phyloP scores from a whole-genome alignment of 2,329 filamentous ascomycete genomes.

The Camptophora hylomeconis region DNA sequence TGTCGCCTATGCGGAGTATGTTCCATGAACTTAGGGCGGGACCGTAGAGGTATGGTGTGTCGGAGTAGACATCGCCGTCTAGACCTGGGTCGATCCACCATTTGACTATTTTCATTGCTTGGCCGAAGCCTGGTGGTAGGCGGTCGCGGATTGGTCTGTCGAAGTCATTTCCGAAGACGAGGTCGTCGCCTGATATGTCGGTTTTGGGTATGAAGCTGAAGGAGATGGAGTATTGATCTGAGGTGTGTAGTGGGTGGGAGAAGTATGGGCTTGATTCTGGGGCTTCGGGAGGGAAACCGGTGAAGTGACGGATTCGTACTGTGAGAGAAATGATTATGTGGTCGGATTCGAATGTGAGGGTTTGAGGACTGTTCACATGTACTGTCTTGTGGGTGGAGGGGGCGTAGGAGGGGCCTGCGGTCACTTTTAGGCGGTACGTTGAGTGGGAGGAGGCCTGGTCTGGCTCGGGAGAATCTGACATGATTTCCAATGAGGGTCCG shows the following conservation, averaged over 20 bases:
- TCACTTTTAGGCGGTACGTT: conserved; percentile 63
- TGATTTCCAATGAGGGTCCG: not conserved
- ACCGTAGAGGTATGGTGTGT: conserved; percentile 76
- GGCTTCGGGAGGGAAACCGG: conserved; percentile 56
- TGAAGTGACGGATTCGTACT: conserved; percentile 58
- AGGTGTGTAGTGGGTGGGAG: conserved; percentile 50
- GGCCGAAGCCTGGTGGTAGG: conserved; percentile 73
- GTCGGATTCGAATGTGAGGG: conserved; percentile 49
- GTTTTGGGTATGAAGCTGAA: conserved; percentile 65
- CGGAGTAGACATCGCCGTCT: conserved; percentile 79
- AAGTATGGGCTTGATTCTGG: conserved; percentile 69
- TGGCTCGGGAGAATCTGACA: conserved; percentile 4
- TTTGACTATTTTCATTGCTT: conserved; percentile 72
- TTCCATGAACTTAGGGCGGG: conserved; percentile 73
- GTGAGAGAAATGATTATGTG: conserved; percentile 58
- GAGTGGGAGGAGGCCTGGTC: conserved; percentile 6
- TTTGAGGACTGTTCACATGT: conserved; percentile 57
- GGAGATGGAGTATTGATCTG: conserved; percentile 75
- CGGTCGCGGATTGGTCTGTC: conserved; percentile 77
- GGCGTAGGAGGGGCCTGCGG: conserved; percentile 68
- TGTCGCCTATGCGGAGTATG: conserved; percentile 43
- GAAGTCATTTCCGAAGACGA: conserved; percentile 94
- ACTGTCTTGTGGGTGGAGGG: conserved; percentile 57
- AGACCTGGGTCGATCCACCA: conserved; percentile 87
- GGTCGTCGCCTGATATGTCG: conserved; percentile 52